Percentiles rank a stretch among this genome's conserved stretches.
Conservation (phyloP, 2,329 filamentous ascomycete genomes). For the Ophiostoma pallidulum region DNA sequence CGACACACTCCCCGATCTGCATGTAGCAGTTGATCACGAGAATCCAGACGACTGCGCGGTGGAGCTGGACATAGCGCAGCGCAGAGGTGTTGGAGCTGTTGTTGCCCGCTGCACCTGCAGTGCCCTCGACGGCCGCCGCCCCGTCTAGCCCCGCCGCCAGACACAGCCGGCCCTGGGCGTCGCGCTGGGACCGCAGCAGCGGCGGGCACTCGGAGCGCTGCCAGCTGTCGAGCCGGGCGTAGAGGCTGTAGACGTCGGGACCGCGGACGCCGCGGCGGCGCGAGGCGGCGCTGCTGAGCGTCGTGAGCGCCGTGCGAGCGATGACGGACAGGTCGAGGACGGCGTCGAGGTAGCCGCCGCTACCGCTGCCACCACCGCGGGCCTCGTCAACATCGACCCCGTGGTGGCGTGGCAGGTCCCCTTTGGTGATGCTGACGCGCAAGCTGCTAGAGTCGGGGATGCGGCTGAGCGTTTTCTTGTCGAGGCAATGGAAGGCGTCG, state of each 20-base stretch:
- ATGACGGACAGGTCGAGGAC: conserved; percentile 17
- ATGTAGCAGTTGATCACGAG: conserved; percentile 18
- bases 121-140: not conserved
- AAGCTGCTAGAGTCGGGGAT: conserved; percentile 15
- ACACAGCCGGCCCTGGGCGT: not conserved
- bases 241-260: conserved; percentile 8
- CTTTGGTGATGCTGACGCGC: not conserved
- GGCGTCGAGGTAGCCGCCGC: conserved; percentile 17
- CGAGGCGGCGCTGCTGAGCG: conserved; percentile 10
- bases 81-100: too few species aligned
- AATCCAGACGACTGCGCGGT: conserved; percentile 16
- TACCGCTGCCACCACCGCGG: not conserved
- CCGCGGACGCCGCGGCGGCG: conserved; percentile 10
- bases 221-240: conserved; percentile 9
- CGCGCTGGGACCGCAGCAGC: conserved; percentile 5
- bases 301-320: conserved; percentile 12
- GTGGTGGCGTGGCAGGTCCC: not conserved
- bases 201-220: conserved; percentile 5
- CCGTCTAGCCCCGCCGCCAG: not conserved
- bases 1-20: conserved; percentile 15
- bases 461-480: conserved; percentile 15
- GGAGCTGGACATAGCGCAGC: conserved; percentile 6
- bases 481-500: conserved; percentile 18
- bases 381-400: not conserved
- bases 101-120: not conserved